Evolutionary conservation across 192 early-diverging fungal species (phyloP).

Genomic region (Coemansia sp.): DNA sequence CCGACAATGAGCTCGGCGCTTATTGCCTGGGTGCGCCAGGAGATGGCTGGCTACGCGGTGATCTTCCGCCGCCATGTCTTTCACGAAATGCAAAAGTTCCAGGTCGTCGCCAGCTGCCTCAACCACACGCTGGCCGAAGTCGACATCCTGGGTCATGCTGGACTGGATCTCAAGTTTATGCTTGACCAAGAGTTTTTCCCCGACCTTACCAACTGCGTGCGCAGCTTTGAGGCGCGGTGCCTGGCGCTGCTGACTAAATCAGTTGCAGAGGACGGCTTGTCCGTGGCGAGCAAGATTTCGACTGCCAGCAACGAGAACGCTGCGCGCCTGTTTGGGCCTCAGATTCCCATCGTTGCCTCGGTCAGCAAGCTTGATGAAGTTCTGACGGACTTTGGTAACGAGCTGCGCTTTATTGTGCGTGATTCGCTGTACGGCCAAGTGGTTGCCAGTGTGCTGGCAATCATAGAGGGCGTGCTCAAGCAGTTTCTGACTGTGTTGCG

Average conservation of each 20-base stretch:
- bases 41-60: constrained; percentile 79
- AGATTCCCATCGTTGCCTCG: constrained; percentile 41
- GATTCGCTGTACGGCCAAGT: constrained; percentile 56
- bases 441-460: constrained; percentile 42
- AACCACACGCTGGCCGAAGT: constrained; percentile 74
- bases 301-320: constrained; percentile 18
- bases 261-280: constrained; percentile 67
- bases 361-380: constrained; percentile 49
- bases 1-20: constrained; percentile 88
- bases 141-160: constrained; percentile 74
- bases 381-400: constrained; percentile 49
- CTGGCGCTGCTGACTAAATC: constrained; percentile 62
- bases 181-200: constrained; percentile 76
- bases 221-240: constrained; percentile 63
- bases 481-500: constrained; percentile 46
- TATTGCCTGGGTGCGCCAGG: constrained; percentile 86
- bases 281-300: constrained; percentile 53
- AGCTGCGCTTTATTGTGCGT: constrained; percentile 51
- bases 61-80: constrained; percentile 92
- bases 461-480: constrained; percentile 53
- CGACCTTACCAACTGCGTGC: constrained; percentile 68
- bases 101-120: constrained; percentile 81
- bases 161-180: constrained; percentile 81
- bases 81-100: constrained; percentile 69
- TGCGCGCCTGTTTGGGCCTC: constrained; percentile 33